phyloP scores from a whole-genome alignment of 1,139 yeast genomes.

The Pichia sp. region DNA sequence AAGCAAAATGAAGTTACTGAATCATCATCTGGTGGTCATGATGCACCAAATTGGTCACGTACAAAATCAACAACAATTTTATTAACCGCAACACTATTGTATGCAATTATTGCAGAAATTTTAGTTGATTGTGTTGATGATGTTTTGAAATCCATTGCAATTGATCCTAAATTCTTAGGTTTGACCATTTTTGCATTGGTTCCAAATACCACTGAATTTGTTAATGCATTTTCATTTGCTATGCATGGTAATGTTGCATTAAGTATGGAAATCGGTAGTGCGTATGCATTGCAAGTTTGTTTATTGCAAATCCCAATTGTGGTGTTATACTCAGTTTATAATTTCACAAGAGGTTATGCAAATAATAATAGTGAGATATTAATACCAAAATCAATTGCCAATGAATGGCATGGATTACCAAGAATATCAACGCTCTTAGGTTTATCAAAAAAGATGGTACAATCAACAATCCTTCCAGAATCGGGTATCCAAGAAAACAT shows the following conservation, averaged over 20 bases:
- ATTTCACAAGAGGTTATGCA: conserved; percentile 12
- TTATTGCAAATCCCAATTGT: conserved; percentile 87
- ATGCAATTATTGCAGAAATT: conserved; percentile 92
- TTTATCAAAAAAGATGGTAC: background rate
- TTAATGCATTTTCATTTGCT: conserved; percentile 96
- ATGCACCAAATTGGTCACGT: conserved; percentile 96
- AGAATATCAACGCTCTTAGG: conserved; percentile 10
- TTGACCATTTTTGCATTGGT: conserved; percentile 91
- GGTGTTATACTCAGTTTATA: conserved; percentile 64
- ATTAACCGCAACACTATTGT: conserved; percentile 74
- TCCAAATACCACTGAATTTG: conserved; percentile 93
- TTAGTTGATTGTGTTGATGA: conserved; percentile 91
- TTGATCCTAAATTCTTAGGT: conserved; percentile 86
- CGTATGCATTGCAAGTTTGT: conserved; percentile 96
- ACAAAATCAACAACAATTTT: conserved; percentile 78
- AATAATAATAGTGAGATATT: conserved; percentile 1
- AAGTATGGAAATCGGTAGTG: conserved; percentile 96
- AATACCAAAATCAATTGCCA: background rate
- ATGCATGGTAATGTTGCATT: conserved; percentile 92
- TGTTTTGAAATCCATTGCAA: conserved; percentile 67
- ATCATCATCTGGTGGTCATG: conserved; percentile 60
- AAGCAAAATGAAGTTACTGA: conserved; percentile 4
- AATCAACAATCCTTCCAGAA: conserved; percentile 22
- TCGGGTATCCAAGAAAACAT: background rate
- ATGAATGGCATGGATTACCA: conserved; percentile 12